phyloP scores from a whole-genome alignment of 306 rosid genomes.

The Comarum palustre region DNA sequence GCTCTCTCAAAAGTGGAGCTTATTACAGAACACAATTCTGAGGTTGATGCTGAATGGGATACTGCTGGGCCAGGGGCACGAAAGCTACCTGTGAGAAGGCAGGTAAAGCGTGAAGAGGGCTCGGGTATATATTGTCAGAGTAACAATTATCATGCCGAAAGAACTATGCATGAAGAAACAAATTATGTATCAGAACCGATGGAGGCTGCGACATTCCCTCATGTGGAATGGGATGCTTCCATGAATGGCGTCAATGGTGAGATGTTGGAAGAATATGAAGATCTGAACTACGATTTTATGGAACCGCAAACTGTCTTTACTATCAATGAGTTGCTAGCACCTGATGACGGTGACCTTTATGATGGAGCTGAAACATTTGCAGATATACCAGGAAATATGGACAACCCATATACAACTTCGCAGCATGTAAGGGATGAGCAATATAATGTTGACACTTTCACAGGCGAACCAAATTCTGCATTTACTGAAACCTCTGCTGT shows the following conservation, averaged over 20 bases:
- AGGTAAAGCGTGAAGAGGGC: slow-evolving; percentile 66
- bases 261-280: slow-evolving; percentile 41
- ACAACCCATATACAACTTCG: slow-evolving; percentile 22
- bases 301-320: slow-evolving; percentile 83
- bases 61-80: slow-evolving; percentile 49
- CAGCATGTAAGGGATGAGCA: slow-evolving; percentile 35
- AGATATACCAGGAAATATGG: slow-evolving; percentile 44
- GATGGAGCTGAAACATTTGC: slow-evolving; percentile 48
- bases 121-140: slow-evolving; percentile 42
- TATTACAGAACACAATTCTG: slow-evolving; percentile 49
- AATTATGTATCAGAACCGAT: slow-evolving; percentile 30
- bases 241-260: slow-evolving; percentile 30
- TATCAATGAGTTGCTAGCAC: slow-evolving; percentile 59
- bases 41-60: slow-evolving; percentile 59
- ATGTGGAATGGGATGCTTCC: slow-evolving; percentile 47
- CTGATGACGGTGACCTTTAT: slow-evolving; percentile 44
- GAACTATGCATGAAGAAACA: slow-evolving; percentile 30
- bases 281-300: slow-evolving; percentile 41
- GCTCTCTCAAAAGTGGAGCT: slow-evolving; percentile 64
- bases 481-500: slow-evolving; percentile 23
- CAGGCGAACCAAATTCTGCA: slow-evolving; percentile 28
- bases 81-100: slow-evolving; percentile 83
- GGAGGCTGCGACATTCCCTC: slow-evolving; percentile 31
- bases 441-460: slow-evolving; percentile 24
- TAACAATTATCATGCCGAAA: slow-evolving; percentile 31